These are phyloP conservation scores for Capsella bursapastoris DNA, from an alignment of 345 rosid species.

Conservation along the genomic window DNA sequence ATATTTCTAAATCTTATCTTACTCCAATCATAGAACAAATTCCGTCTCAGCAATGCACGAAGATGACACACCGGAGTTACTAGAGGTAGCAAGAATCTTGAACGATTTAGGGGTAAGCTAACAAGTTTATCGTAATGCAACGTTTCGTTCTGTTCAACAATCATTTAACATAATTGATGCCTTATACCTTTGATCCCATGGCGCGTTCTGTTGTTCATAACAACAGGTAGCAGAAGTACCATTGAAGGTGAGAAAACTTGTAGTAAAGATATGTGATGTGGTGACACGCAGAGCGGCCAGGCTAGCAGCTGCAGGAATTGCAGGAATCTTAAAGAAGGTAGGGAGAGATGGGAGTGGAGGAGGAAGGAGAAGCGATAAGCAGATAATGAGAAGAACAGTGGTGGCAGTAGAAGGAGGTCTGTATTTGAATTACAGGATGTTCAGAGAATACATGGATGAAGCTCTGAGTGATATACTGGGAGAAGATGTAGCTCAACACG, in stretches of 20 bases:
- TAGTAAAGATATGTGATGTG: constrained; percentile 74
- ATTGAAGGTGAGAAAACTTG: constrained; percentile 69
- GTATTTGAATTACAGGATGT: constrained; percentile 64
- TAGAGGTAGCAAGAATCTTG: constrained; percentile 66
- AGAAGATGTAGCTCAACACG: constrained; percentile 62
- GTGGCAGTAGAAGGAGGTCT: constrained; percentile 87
- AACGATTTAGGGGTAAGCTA: constrained; percentile 66
- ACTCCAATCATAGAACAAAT: constrained; percentile 53
- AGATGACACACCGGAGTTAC: constrained; percentile 77
- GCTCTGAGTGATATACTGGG: constrained; percentile 85
- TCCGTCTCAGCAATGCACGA: constrained; percentile 81
- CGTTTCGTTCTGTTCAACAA: background rate
- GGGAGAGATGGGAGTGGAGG: constrained; percentile 89
- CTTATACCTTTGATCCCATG: constrained; percentile 1
- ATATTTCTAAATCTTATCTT: constrained; percentile 17
- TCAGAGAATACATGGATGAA: constrained; percentile 83
- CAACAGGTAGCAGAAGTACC: constrained; percentile 66
- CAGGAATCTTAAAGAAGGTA: constrained; percentile 85
- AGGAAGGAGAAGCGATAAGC: constrained; percentile 60
- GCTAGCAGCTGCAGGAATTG: constrained; percentile 88
- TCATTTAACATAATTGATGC: background rate
- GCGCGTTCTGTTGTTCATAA: background rate
- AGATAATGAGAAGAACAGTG: constrained; percentile 72
- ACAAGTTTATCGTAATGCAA: background rate
- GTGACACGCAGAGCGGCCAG: constrained; percentile 91